Conservation (phyloP, 2,329 filamentous ascomycete genomes). For the Pleomassaria siparia region DNA sequence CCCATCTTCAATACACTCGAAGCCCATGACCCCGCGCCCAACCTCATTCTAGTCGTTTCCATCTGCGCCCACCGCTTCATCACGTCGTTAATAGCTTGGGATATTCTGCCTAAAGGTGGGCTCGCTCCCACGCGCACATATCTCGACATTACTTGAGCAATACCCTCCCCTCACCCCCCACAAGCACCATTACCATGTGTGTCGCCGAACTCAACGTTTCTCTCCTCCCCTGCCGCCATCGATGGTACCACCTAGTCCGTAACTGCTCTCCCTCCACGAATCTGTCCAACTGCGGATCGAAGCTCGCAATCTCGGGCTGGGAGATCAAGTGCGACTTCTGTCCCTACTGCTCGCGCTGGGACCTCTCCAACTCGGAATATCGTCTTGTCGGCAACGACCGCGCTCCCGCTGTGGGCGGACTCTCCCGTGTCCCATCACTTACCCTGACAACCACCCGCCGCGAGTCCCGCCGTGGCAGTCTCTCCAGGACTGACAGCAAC, state of each 20-base stretch:
- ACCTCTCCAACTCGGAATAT: constrained; percentile 48
- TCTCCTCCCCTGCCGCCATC: constrained; percentile 49
- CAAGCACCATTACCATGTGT: constrained; percentile 44
- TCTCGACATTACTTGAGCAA: constrained; percentile 30
- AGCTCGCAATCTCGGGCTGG: constrained; percentile 52
- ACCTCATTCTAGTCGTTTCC: constrained; percentile 1
- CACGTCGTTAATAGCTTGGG: constrained; percentile 22
- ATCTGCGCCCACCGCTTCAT: constrained; percentile 18
- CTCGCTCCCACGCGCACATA: constrained; percentile 20
- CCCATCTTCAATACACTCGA: constrained; percentile 21
- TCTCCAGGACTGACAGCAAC: constrained; percentile 40
- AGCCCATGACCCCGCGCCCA: constrained; percentile 20
- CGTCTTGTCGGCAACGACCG: constrained; percentile 47
- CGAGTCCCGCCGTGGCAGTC: constrained; percentile 40
- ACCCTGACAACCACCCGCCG: constrained; percentile 40
- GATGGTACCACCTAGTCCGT: constrained; percentile 52
- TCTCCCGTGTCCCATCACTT: constrained; percentile 44
- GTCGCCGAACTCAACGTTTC: constrained; percentile 54
- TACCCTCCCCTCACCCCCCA: too few species aligned
- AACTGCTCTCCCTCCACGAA: constrained; percentile 48
- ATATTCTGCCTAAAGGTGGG: constrained; percentile 25
- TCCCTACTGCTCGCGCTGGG: constrained; percentile 48
- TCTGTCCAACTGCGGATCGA: constrained; percentile 50
- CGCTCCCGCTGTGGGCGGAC: constrained; percentile 44
- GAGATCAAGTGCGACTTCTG: constrained; percentile 51